Percentiles rank a stretch among this genome's conserved stretches.
Conservation (phyloP, 2,329 filamentous ascomycete genomes). For the Didymella pomorum region DNA sequence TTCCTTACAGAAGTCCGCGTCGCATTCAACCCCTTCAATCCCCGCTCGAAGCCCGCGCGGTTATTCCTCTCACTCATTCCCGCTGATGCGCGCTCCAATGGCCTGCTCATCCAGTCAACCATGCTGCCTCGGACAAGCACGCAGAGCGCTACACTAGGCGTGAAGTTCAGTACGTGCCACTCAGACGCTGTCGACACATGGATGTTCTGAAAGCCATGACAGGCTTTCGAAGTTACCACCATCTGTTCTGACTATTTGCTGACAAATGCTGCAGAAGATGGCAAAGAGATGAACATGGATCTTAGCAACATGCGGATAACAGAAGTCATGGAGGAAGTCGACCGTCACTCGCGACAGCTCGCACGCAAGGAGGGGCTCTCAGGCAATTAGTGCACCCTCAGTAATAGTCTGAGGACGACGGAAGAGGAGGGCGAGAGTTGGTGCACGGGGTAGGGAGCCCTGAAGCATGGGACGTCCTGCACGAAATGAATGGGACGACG, state of each 20-base stretch:
- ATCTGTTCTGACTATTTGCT: slow-evolving; percentile 14
- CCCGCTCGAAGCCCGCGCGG: slow-evolving; percentile 79
- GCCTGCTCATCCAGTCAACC: slow-evolving; percentile 79
- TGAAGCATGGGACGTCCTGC: neutral
- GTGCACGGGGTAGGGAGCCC: neutral
- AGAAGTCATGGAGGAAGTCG: slow-evolving; percentile 85
- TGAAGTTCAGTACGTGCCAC: slow-evolving; percentile 81
- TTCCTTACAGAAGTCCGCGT: slow-evolving; percentile 86
- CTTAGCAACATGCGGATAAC: slow-evolving; percentile 83
- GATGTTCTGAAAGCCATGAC: neutral
- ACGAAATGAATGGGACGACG: no score
- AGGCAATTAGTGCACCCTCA: slow-evolving; percentile 44
- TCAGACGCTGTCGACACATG: neutral
- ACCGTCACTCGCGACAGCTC: slow-evolving; percentile 84
- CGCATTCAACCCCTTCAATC: slow-evolving; percentile 91
- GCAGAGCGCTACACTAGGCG: slow-evolving; percentile 71
- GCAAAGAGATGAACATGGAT: slow-evolving; percentile 86
- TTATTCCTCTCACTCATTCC: slow-evolving; percentile 88
- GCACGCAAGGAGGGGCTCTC: slow-evolving; percentile 83
- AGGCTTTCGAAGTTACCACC: neutral
- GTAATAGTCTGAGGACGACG: neutral
- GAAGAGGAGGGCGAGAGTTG: no score
- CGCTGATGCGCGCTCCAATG: slow-evolving; percentile 74
- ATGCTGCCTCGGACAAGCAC: slow-evolving; percentile 75
- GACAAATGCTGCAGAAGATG: slow-evolving; percentile 72